These are phyloP conservation scores for Haplographium delicatum DNA, from an alignment of 495 filamentous ascomycete species.

Conservation along the genomic window DNA sequence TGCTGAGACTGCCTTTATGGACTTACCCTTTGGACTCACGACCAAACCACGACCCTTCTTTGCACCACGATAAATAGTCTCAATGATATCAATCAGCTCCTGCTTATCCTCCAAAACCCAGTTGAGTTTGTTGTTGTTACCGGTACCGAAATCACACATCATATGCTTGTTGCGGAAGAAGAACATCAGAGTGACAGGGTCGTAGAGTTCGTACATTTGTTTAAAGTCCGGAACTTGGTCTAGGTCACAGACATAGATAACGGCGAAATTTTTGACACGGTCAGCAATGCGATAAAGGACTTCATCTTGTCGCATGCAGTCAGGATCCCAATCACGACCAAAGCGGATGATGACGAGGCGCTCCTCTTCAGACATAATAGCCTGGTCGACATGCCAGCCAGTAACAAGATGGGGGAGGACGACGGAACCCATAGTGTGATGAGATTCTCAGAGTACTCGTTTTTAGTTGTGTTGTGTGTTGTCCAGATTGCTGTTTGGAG, in stretches of 20 bases:
- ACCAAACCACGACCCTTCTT: conserved; percentile 96
- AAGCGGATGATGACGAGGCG: conserved; percentile 94
- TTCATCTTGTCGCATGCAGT: conserved; percentile 90
- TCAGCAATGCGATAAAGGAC: conserved; percentile 89
- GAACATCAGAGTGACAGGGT: conserved; percentile 63
- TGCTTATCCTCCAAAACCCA: conserved; percentile 98
- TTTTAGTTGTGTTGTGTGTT: too few relatives aligned
- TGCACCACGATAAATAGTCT: conserved; percentile 94
- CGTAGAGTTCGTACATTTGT: conserved; percentile 74
- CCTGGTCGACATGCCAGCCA: conserved; percentile 96
- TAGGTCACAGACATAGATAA: conserved; percentile 95
- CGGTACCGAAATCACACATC: conserved; percentile 97
- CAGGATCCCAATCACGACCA: conserved; percentile 71
- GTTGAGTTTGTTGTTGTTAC: conserved; percentile 98
- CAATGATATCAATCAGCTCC: conserved; percentile 96
- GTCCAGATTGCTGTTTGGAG: too few relatives aligned
- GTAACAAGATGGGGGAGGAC: conserved; percentile 44
- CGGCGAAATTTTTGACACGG: conserved; percentile 83
- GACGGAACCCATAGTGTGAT: conserved; percentile 1
- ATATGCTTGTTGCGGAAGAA: conserved; percentile 99
- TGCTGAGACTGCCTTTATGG: neutral
- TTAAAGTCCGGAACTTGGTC: conserved; percentile 97
- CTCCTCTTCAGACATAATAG: conserved; percentile 88
- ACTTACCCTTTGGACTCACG: conserved; percentile 79
- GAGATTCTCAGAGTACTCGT: too few relatives aligned